phyloP scores from a whole-genome alignment of 768 basidiomycete genomes.

The Leccinum olivaceopallidum region DNA sequence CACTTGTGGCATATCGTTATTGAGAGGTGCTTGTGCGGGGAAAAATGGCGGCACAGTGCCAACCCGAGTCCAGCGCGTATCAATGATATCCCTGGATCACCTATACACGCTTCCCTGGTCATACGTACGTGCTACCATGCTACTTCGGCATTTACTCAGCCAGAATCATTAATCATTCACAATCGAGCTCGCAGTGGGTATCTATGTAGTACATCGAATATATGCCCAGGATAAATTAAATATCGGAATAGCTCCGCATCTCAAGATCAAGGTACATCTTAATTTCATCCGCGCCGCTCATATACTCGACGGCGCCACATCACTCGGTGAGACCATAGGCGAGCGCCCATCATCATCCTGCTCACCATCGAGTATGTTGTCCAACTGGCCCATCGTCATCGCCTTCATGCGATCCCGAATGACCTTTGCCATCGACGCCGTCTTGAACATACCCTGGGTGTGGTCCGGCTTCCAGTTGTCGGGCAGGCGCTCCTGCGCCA shows the following conservation, averaged over 20 bases:
- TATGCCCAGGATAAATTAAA: not conserved
- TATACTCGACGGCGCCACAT: not conserved
- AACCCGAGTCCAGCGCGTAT: no score
- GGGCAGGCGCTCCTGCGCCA: slow-evolving; percentile 54
- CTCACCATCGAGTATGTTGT: slow-evolving; percentile 22
- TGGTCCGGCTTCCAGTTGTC: slow-evolving; percentile 37
- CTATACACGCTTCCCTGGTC: no score
- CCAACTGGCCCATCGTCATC: slow-evolving; percentile 17
- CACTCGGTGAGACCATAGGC: slow-evolving; percentile 5
- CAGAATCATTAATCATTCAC: not conserved
- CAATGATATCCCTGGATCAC: no score
- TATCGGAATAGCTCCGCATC: not conserved
- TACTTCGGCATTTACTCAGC: not conserved
- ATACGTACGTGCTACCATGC: not conserved
- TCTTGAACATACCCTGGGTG: slow-evolving; percentile 30
- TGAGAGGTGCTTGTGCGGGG: no score
- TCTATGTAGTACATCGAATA: not conserved
- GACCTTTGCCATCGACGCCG: slow-evolving; percentile 24
- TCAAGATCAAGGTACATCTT: not conserved
- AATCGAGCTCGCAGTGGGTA: not conserved
- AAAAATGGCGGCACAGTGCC: no score
- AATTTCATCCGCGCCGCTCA: not conserved
- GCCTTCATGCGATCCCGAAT: slow-evolving; percentile 31
- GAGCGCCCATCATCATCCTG: slow-evolving; percentile 11
- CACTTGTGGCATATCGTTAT: no score